Base-by-base conservation (phyloP, 148 eudicot genomes). In the Vaccinium macrocarpon region DNA sequence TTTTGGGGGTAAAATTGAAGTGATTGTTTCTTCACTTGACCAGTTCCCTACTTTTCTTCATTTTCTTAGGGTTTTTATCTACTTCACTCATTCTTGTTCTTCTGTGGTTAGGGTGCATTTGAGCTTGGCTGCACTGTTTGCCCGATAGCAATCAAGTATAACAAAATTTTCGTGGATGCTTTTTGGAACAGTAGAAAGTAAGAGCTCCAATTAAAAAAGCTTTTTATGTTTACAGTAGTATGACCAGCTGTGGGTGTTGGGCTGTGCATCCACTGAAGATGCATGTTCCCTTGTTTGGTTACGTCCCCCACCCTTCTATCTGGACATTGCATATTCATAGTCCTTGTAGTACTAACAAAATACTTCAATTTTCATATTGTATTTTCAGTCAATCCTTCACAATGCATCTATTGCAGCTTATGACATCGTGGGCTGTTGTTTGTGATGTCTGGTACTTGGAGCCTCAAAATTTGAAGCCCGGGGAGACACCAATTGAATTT, bases 371-470 rank as follows among this genome's bases (percentile, higher is more conserved):
- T 46, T 46, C 48, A 19, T 83, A 11, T 61, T 21, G 38, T 46
- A 66, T 82, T 56, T 87, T 85, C 95, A 97, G 98, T 85, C 99
- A 94, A 85, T 97, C 99, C 61, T 97, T 97, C 85, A 97, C 99
- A 73, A 97, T 46, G 84, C 99, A 97, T 88, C 88, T 95, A 82
- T 91, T 97, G 88, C 99, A 95, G 92, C 93, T 97, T 74, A 97
- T 97, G 99, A 91, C 98, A 21, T 97, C 99, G 6, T 97, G 99
- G 99, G 99, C 98, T 87, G 98, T 97, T 82, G 98, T 97, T 84
- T 97, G 99, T 91, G 98, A 97, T 85, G 99, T 97, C 35, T 97
- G 99, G 99, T 97, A 94, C 88, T 70, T 97, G 89, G 99, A 97
- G 85, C 99, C 98, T 77, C 99, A 97, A 85, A 94, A 89, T 72